Conservation (phyloP, 164 flowering plant genomes). For the Chloranthus sessilifolius region DNA sequence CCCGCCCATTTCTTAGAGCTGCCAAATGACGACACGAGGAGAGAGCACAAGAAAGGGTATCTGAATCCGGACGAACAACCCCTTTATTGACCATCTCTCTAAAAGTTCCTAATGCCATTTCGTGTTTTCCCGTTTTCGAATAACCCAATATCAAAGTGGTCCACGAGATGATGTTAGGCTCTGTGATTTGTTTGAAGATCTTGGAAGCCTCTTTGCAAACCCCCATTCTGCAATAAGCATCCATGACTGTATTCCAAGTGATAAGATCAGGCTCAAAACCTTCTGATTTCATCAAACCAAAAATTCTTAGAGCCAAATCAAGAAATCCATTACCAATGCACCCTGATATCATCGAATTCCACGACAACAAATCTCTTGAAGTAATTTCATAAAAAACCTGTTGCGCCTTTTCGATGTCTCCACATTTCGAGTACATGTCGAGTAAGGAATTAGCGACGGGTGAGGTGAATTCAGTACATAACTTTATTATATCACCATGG, state of each 20-base stretch:
- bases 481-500: slow-evolving; percentile 35
- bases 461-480: slow-evolving; percentile 22
- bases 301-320: slow-evolving; percentile 25
- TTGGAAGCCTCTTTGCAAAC: slow-evolving; percentile 37
- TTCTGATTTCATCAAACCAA: slow-evolving; percentile 26
- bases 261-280: slow-evolving; percentile 43
- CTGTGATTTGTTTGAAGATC: slow-evolving; percentile 31
- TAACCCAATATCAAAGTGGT: slow-evolving; percentile 45
- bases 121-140: slow-evolving; percentile 42
- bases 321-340: slow-evolving; percentile 33
- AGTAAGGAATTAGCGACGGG: slow-evolving; percentile 41
- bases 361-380: slow-evolving; percentile 38
- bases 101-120: slow-evolving; percentile 31
- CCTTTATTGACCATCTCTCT: slow-evolving; percentile 35
- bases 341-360: slow-evolving; percentile 53
- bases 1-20: slow-evolving; percentile 27
- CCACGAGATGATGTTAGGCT: slow-evolving; percentile 53
- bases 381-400: slow-evolving; percentile 36
- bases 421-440: slow-evolving; percentile 51
- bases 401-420: slow-evolving; percentile 27
- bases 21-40: slow-evolving; percentile 35
- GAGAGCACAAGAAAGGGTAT: slow-evolving; percentile 39
- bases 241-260: slow-evolving; percentile 47
- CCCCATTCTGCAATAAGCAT: slow-evolving; percentile 46
- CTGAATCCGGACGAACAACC: slow-evolving; percentile 29